phyloP scores from a whole-genome alignment of 768 basidiomycete species.

The Lanmaoa pseudosensibilis region DNA sequence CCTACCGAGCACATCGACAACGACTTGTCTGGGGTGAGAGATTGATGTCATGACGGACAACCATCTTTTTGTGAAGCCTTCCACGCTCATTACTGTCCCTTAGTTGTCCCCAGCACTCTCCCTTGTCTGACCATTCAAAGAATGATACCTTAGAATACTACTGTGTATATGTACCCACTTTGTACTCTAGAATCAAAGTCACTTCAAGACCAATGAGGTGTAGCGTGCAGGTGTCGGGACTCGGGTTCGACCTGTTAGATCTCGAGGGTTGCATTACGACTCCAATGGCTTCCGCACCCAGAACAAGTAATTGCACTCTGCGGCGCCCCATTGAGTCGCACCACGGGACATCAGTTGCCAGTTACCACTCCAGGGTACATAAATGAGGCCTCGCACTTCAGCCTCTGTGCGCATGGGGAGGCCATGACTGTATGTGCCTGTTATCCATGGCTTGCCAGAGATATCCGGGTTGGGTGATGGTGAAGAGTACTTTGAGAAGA shows the following conservation, averaged over 20 bases:
- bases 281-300: slow-evolving; percentile 74
- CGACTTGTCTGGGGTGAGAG: slow-evolving; percentile 79
- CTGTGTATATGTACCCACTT: slow-evolving; percentile 13
- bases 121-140: neutral
- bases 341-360: slow-evolving; percentile 71
- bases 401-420: slow-evolving; percentile 64
- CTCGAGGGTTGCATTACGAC: neutral
- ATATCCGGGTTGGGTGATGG: slow-evolving; percentile 7
- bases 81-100: neutral
- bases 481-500: slow-evolving; percentile 65
- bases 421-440: slow-evolving; percentile 44
- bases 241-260: neutral
- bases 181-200: slow-evolving; percentile 20
- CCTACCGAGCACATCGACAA: slow-evolving; percentile 71
- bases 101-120: neutral
- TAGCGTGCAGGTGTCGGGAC: neutral
- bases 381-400: slow-evolving; percentile 77
- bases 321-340: slow-evolving; percentile 45
- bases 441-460: slow-evolving; percentile 56
- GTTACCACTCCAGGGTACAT: slow-evolving; percentile 64
- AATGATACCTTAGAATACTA: neutral
- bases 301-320: slow-evolving; percentile 77
- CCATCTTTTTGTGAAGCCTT: neutral
- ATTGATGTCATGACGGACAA: slow-evolving; percentile 57
- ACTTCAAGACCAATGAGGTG: too few relatives aligned